A percentile compares a stretch with the other conserved stretches of the same genome.
Conservation (phyloP, 805 yeast genomes). For the Saccharomycopsis capsularis region DNA sequence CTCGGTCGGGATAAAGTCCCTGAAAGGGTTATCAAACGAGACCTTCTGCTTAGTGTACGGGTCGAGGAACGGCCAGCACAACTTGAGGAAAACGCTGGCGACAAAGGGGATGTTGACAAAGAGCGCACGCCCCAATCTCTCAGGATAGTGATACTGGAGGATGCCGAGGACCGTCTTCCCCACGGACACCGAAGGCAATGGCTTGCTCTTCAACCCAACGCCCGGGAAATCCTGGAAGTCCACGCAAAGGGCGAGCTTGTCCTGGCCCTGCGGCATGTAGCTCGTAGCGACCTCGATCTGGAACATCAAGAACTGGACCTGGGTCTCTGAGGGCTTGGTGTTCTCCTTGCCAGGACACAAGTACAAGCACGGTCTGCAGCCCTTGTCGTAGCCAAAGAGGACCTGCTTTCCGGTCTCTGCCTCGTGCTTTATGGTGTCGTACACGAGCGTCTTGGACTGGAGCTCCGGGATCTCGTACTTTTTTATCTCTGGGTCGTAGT, state of each 20-base stretch:
- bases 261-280: slow-evolving; percentile 54
- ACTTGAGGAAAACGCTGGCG: slow-evolving; percentile 48
- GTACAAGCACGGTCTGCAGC: slow-evolving; percentile 46
- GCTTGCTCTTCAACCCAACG: slow-evolving; percentile 30
- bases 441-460: slow-evolving; percentile 28
- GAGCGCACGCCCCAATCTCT: slow-evolving; percentile 46
- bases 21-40: slow-evolving; percentile 51
- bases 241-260: slow-evolving; percentile 45
- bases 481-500: slow-evolving; percentile 4
- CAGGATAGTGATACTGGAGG: slow-evolving; percentile 53
- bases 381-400: slow-evolving; percentile 48
- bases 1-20: slow-evolving; percentile 44
- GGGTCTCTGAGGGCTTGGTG: slow-evolving; percentile 43
- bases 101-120: slow-evolving; percentile 52
- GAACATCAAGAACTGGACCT: slow-evolving; percentile 50
- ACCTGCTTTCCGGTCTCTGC: slow-evolving; percentile 48
- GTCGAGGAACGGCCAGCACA: slow-evolving; percentile 52
- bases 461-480: slow-evolving; percentile 25
- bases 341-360: slow-evolving; percentile 50
- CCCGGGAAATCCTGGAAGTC: slow-evolving; percentile 43
- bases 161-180: slow-evolving; percentile 45
- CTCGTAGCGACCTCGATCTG: slow-evolving; percentile 49
- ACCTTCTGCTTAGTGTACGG: slow-evolving; percentile 53
- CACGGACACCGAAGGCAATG: slow-evolving; percentile 44
- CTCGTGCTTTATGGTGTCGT: slow-evolving; percentile 40